These are phyloP conservation scores for Trichoderma virens DNA, from an alignment of 495 filamentous ascomycete species.

Conservation along the genomic window DNA sequence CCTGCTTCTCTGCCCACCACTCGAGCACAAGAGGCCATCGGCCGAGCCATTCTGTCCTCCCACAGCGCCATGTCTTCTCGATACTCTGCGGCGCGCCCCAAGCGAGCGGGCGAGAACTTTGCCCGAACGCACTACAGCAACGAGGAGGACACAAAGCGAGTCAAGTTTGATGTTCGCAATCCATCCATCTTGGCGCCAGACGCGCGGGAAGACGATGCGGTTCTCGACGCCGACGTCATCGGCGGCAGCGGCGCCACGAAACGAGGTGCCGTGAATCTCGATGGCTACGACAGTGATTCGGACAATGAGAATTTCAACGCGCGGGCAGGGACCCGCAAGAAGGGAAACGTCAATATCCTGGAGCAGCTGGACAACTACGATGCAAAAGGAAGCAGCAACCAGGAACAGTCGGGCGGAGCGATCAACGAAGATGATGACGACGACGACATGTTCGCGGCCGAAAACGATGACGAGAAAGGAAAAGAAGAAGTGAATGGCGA, in stretches of 20 bases:
- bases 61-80: constrained; percentile 49
- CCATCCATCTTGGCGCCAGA: constrained; percentile 77
- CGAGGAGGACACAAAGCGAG: constrained; percentile 62
- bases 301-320: constrained; percentile 84
- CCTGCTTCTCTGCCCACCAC: not conserved
- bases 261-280: constrained; percentile 86
- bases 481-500: constrained; percentile 32
- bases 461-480: constrained; percentile 56
- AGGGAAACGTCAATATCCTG: constrained; percentile 32
- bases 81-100: constrained; percentile 63
- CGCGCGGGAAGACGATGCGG: constrained; percentile 63
- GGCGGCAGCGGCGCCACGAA: constrained; percentile 73
- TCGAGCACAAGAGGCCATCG: not conserved
- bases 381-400: constrained; percentile 18
- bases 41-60: not conserved
- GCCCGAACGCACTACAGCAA: constrained; percentile 60
- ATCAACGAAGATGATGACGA: constrained; percentile 58
- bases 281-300: constrained; percentile 93
- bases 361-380: constrained; percentile 39
- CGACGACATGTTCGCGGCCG: constrained; percentile 88
- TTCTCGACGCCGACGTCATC: constrained; percentile 87
- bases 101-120: constrained; percentile 73
- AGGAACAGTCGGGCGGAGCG: constrained; percentile 23
- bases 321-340: constrained; percentile 50
- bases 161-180: constrained; percentile 91